phyloP scores from a whole-genome alignment of 305 asterid genomes.

The Fraxinus angustifolia region DNA sequence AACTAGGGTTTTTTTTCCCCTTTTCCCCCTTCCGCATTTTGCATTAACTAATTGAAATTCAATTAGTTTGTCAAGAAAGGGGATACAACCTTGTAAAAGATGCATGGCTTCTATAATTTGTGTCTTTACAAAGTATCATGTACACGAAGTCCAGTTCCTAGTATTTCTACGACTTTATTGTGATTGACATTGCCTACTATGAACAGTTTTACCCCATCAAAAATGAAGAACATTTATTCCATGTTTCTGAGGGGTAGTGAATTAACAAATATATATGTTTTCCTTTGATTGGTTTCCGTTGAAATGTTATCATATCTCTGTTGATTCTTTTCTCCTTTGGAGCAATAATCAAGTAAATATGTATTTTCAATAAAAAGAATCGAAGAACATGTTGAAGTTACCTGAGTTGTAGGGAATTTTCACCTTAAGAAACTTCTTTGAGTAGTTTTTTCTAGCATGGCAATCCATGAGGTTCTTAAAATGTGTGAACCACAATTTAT shows the following conservation, averaged over 20 bases:
- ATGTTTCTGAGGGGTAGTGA: not conserved
- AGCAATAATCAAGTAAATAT: not conserved
- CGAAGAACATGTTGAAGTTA: not conserved
- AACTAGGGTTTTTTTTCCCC: not conserved
- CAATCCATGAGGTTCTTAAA: not conserved
- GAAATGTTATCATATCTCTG: not conserved
- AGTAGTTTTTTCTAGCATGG: not conserved
- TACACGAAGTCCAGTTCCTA: not conserved
- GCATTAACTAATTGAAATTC: not conserved
- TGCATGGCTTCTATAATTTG: not conserved
- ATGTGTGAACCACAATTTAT: not conserved
- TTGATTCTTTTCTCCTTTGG: not conserved
- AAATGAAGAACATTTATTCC: not conserved
- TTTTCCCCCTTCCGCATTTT: not conserved
- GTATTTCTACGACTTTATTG: not conserved
- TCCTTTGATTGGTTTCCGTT: not conserved
- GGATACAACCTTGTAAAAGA: not conserved
- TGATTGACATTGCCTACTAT: not conserved
- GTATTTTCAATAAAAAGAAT: not conserved
- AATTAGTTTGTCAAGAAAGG: not conserved
- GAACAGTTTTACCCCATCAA: not conserved
- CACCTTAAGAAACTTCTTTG: not conserved
- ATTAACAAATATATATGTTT: not conserved
- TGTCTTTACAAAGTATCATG: not conserved
- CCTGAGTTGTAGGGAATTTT: not conserved